These are phyloP conservation scores for Diaporthe sp. DNA, from an alignment of 2,329 filamentous ascomycete genomes.

Conservation along the genomic window DNA sequence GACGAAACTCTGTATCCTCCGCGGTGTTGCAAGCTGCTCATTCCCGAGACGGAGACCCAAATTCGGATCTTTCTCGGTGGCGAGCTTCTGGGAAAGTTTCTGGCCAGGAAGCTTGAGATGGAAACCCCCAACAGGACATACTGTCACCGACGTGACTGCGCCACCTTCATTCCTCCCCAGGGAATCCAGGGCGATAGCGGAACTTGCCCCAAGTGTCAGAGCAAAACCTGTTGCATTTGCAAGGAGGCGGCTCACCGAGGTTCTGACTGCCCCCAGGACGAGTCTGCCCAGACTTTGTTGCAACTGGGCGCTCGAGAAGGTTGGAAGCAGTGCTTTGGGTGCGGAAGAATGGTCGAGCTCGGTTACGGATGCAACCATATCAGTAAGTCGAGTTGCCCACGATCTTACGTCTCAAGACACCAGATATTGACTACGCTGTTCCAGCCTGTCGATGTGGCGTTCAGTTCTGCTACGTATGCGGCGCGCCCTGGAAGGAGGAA, in stretches of 20 bases:
- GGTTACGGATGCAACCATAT: slow-evolving; percentile 69
- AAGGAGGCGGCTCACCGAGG: slow-evolving; percentile 60
- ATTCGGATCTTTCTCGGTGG: slow-evolving; percentile 51
- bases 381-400: slow-evolving; percentile 56
- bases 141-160: slow-evolving; percentile 61
- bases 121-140: slow-evolving; percentile 63
- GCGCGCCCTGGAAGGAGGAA: slow-evolving; percentile 52
- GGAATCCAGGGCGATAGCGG: slow-evolving; percentile 52
- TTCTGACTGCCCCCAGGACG: slow-evolving; percentile 62
- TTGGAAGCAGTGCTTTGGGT: slow-evolving; percentile 66
- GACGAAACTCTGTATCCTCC: slow-evolving; percentile 12
- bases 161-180: slow-evolving; percentile 57
- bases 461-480: slow-evolving; percentile 66
- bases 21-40: slow-evolving; percentile 14
- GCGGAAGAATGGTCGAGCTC: slow-evolving; percentile 63
- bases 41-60: background rate
- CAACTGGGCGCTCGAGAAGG: slow-evolving; percentile 55
- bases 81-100: slow-evolving; percentile 53
- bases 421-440: background rate
- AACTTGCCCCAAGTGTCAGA: slow-evolving; percentile 57
- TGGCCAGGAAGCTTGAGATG: slow-evolving; percentile 62
- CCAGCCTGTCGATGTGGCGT: slow-evolving; percentile 60
- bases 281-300: slow-evolving; percentile 54
- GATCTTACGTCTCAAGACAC: background rate
- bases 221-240: slow-evolving; percentile 64